A percentile compares a stretch with the other conserved stretches of the same genome.
Evolutionary conservation across 192 early-diverging fungal genomes (phyloP).

Genomic region (Umbelopsis sp.): DNA sequence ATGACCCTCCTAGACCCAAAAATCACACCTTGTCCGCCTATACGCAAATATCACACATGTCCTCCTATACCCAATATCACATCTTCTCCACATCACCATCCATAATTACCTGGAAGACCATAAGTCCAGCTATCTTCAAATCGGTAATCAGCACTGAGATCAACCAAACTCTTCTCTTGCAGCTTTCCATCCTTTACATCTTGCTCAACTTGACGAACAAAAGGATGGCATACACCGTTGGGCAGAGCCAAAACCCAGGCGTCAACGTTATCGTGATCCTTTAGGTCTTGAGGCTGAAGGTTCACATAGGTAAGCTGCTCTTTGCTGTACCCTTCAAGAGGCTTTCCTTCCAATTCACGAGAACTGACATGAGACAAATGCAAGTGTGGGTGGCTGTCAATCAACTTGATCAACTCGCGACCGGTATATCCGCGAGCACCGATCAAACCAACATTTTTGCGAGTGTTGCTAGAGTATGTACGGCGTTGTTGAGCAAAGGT

Average conservation of each 20-base stretch:
- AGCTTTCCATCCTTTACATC: conserved; percentile 51
- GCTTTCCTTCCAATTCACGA: conserved; percentile 90
- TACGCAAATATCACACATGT: neutral
- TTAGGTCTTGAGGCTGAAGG: conserved; percentile 66
- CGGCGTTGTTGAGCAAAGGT: conserved; percentile 49
- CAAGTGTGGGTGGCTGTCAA: conserved; percentile 84
- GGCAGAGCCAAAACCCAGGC: conserved; percentile 97
- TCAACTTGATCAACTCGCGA: conserved; percentile 88
- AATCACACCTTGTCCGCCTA: too few relatives aligned
- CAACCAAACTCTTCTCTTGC: conserved; percentile 73
- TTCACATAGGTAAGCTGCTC: conserved; percentile 73
- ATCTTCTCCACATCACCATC: conserved; percentile 4
- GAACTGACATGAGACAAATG: conserved; percentile 91
- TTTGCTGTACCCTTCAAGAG: conserved; percentile 78
- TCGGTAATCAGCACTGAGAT: conserved; percentile 93
- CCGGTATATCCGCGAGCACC: conserved; percentile 98
- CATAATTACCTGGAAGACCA: conserved; percentile 64
- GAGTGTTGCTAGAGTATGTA: conserved; percentile 56
- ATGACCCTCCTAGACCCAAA: conserved; percentile 16
- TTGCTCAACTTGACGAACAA: conserved; percentile 77
- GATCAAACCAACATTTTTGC: conserved; percentile 81
- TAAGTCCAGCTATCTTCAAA: conserved; percentile 89
- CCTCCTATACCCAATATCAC: neutral
- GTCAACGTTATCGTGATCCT: conserved; percentile 69
- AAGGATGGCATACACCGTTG: conserved; percentile 92